Percentiles rank a stretch among this genome's conserved stretches.
Conservation (phyloP, 805 yeast species). For the Phaffomyces antillensis region DNA sequence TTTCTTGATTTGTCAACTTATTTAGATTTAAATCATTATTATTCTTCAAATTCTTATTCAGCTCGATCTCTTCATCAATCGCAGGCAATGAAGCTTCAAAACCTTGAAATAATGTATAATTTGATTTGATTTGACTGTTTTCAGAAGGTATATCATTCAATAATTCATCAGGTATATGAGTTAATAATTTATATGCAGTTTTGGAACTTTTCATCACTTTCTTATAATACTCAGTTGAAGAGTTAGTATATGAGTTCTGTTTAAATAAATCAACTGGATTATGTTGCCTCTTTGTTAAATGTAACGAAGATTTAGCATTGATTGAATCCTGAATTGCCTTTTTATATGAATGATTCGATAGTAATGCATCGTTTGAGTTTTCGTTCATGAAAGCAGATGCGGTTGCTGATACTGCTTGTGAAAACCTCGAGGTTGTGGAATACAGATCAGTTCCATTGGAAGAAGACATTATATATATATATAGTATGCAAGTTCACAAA, state of each 20-base stretch:
- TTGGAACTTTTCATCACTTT: slow-evolving; percentile 29
- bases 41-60: slow-evolving; percentile 18
- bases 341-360: slow-evolving; percentile 34
- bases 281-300: slow-evolving; percentile 26
- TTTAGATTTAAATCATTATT: slow-evolving; percentile 15
- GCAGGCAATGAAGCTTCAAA: slow-evolving; percentile 53
- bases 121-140: slow-evolving; percentile 21
- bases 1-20: slow-evolving; percentile 16
- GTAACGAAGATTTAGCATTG: slow-evolving; percentile 26
- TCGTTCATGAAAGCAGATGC: slow-evolving; percentile 42
- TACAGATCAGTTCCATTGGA: slow-evolving; percentile 17
- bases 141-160: slow-evolving; percentile 43
- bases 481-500: not conserved
- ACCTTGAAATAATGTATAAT: slow-evolving; percentile 61
- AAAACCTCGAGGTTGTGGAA: slow-evolving; percentile 30
- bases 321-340: slow-evolving; percentile 40
- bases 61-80: slow-evolving; percentile 35
- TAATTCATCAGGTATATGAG: slow-evolving; percentile 55
- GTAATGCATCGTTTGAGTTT: slow-evolving; percentile 26
- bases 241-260: slow-evolving; percentile 22
- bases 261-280: slow-evolving; percentile 20
- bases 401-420: slow-evolving; percentile 46
- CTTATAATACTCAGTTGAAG: slow-evolving; percentile 31
- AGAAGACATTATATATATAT: slow-evolving; percentile 9
- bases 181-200: slow-evolving; percentile 40